Percentiles rank a stretch among this genome's conserved stretches.
These are phyloP conservation scores for Yamadazyma sp. DNA, from an alignment of 1,139 yeast genomes.

Conservation along the genomic window DNA sequence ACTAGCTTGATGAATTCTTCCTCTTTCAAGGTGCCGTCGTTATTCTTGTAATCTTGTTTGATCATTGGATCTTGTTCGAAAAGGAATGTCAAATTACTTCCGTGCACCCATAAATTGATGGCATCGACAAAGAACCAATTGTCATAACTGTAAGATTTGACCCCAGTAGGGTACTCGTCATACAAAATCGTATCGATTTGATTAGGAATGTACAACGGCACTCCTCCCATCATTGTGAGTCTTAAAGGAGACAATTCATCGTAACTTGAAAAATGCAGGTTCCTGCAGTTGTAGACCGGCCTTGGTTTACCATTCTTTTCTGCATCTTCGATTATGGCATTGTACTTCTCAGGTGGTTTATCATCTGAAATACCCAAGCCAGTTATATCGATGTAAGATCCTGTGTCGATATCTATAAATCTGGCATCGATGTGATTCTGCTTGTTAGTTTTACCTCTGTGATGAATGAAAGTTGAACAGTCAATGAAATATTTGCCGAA, in stretches of 20 bases:
- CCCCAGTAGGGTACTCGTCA: slow-evolving; percentile 31
- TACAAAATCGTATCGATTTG: slow-evolving; percentile 27
- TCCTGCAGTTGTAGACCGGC: slow-evolving; percentile 46
- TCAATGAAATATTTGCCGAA: slow-evolving; percentile 44
- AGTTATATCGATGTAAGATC: slow-evolving; percentile 70
- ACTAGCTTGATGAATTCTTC: slow-evolving; percentile 17
- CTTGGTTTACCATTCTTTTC: slow-evolving; percentile 14
- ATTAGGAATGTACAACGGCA: slow-evolving; percentile 32
- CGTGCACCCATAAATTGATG: slow-evolving; percentile 30
- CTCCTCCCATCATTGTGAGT: slow-evolving; percentile 33
- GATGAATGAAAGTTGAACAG: slow-evolving; percentile 36
- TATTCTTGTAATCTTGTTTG: slow-evolving; percentile 13
- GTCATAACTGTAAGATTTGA: slow-evolving; percentile 21
- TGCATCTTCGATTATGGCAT: slow-evolving; percentile 10
- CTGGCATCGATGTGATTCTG: slow-evolving; percentile 77
- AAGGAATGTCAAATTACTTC: slow-evolving; percentile 18
- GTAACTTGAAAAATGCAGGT: slow-evolving; percentile 38
- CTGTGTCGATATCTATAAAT: slow-evolving; percentile 74
- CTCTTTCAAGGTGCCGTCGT: slow-evolving; percentile 13
- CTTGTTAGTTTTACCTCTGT: slow-evolving; percentile 34
- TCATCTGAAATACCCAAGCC: slow-evolving; percentile 46
- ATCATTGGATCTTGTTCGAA: slow-evolving; percentile 21
- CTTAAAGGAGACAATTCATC: slow-evolving; percentile 33
- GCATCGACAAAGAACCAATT: slow-evolving; percentile 32
- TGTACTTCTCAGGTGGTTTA: slow-evolving; percentile 34